A percentile compares a stretch with the other conserved stretches of the same genome.
These are phyloP conservation scores for Globisporangium takayamanum DNA, from an alignment of 352 stramenopile genomes.

Conservation along the genomic window DNA sequence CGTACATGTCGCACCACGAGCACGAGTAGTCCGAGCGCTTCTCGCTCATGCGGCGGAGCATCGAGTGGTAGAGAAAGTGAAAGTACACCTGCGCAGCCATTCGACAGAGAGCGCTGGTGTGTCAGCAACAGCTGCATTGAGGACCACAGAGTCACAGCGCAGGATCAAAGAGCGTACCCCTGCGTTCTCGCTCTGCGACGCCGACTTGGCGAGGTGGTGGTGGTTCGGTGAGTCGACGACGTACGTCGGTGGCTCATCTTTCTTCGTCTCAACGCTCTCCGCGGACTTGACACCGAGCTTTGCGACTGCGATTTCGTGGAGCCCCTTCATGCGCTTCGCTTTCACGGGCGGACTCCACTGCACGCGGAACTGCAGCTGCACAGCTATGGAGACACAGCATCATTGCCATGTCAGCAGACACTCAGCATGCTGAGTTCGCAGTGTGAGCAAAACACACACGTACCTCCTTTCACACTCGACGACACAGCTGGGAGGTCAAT, in stretches of 20 bases:
- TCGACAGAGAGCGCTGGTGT: background rate
- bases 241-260: slow-evolving; percentile 6
- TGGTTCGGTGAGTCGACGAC: slow-evolving; percentile 13
- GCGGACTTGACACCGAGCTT: slow-evolving; percentile 14
- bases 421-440: background rate
- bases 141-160: background rate
- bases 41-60: slow-evolving; percentile 75
- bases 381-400: slow-evolving; percentile 1
- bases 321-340: slow-evolving; percentile 17
- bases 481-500: slow-evolving; percentile 49
- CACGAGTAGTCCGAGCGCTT: slow-evolving; percentile 79
- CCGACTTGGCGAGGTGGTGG: slow-evolving; percentile 10
- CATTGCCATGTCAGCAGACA: background rate
- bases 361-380: slow-evolving; percentile 18
- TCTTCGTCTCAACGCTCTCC: slow-evolving; percentile 2
- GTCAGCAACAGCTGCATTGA: background rate
- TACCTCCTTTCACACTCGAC: slow-evolving; percentile 41
- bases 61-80: slow-evolving; percentile 78
- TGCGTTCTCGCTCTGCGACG: slow-evolving; percentile 10
- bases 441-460: background rate
- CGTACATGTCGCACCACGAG: slow-evolving; percentile 80
- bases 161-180: slow-evolving; percentile 1
- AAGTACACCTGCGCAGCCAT: slow-evolving; percentile 59
- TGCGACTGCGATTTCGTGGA: slow-evolving; percentile 13
- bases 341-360: slow-evolving; percentile 14